These are phyloP conservation scores for Fusarium sp. DNA, from an alignment of 2,329 filamentous ascomycete genomes.

Conservation along the genomic window DNA sequence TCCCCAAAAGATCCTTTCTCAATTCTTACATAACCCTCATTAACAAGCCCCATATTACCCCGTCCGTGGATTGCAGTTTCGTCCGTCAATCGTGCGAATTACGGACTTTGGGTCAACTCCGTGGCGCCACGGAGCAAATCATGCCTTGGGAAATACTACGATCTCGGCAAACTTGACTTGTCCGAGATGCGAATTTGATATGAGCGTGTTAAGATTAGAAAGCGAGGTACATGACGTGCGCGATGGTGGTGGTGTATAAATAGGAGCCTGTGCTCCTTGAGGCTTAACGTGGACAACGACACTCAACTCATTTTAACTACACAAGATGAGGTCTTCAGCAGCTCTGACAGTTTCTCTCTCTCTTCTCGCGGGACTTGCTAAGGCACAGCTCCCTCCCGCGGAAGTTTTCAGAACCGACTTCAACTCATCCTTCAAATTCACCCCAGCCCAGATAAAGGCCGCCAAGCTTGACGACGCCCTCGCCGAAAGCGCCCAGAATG, in stretches of 20 bases:
- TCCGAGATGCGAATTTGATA: background rate
- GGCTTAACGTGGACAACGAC: background rate
- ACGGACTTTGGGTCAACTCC: background rate
- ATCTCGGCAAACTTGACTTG: background rate
- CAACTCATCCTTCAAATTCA: conserved; percentile 5
- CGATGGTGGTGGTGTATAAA: background rate
- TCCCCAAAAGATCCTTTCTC: background rate
- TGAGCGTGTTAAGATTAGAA: background rate
- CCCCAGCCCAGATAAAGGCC: background rate
- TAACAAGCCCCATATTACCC: background rate
- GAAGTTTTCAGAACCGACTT: conserved; percentile 4
- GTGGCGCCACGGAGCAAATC: background rate
- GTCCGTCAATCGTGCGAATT: background rate
- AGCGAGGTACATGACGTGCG: background rate
- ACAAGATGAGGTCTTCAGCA: background rate
- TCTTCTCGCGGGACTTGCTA: background rate
- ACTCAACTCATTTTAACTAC: background rate
- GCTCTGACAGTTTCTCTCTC: background rate
- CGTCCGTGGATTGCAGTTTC: background rate
- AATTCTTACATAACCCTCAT: background rate
- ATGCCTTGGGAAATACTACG: background rate
- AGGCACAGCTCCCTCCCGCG: background rate
- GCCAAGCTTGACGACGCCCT: background rate
- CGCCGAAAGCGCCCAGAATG: background rate
- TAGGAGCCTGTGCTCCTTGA: background rate